A percentile compares a stretch with the other conserved stretches of the same genome.
Evolutionary conservation across 2,329 filamentous ascomycete species (phyloP).

Genomic region (Trichophyton schoenleinii): DNA sequence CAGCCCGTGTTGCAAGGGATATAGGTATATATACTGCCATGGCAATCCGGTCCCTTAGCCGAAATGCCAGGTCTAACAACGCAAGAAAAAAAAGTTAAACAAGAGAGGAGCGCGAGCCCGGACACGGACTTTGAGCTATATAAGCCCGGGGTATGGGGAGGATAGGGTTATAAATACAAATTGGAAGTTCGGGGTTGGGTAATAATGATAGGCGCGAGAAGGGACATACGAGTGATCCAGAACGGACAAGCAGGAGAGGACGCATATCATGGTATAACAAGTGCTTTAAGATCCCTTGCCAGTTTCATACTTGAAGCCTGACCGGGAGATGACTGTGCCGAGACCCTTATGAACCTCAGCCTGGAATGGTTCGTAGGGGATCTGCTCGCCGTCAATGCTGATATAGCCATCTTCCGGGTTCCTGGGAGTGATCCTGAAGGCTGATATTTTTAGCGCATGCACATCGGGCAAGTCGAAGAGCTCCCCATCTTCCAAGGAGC

Average conservation of each 20-base stretch:
- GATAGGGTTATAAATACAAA: not conserved
- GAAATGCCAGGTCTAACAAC: not conserved
- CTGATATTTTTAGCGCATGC: conserved; percentile 71
- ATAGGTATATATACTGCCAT: not conserved
- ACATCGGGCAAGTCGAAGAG: conserved; percentile 73
- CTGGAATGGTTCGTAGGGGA: conserved; percentile 83
- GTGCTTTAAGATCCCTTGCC: not conserved
- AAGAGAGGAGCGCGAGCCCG: not conserved
- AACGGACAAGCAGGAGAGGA: not conserved
- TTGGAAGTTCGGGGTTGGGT: not conserved
- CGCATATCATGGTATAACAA: conserved; percentile 13
- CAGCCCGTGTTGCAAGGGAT: not conserved
- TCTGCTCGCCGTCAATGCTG: conserved; percentile 80
- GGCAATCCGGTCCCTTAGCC: not conserved
- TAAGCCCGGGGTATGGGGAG: not conserved
- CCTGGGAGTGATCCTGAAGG: conserved; percentile 70
- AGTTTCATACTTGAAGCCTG: conserved; percentile 56
- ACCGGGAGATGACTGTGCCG: conserved; percentile 72
- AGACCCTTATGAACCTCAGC: conserved; percentile 74
- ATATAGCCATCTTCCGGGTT: conserved; percentile 66
- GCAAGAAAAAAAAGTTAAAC: not conserved
- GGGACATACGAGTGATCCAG: not conserved
- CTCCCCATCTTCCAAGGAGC: conserved; percentile 56
- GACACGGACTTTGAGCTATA: not conserved
- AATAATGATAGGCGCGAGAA: not conserved